Percentiles rank a stretch among this genome's conserved stretches.
Conservation (phyloP, 257 asterid species). For the Misopates orontium region DNA sequence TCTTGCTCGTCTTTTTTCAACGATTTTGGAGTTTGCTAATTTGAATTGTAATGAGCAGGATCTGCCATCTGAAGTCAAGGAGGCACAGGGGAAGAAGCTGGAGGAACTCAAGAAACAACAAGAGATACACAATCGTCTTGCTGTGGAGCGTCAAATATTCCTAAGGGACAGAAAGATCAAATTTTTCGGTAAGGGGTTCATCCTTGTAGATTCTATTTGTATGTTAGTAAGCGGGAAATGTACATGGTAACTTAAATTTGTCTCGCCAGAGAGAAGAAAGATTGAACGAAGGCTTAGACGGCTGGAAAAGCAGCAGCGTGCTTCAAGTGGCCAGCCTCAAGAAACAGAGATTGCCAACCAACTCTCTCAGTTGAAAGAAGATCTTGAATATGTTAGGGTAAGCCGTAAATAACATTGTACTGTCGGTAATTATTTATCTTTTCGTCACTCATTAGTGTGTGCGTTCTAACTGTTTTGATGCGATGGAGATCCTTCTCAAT, state of each 20-base stretch:
- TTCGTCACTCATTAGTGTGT: neutral
- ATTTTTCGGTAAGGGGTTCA: conserved; percentile 64
- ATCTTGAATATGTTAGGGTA: conserved; percentile 95
- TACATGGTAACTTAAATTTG: conserved; percentile 20
- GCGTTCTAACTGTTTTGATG: conserved; percentile 17
- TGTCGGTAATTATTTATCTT: neutral
- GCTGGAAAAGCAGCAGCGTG: conserved; percentile 83
- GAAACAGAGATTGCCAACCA: conserved; percentile 69
- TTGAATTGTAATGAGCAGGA: conserved; percentile 47
- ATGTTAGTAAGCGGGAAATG: neutral
- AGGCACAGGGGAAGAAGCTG: conserved; percentile 75
- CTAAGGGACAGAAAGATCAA: conserved; percentile 71
- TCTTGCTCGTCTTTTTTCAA: neutral
- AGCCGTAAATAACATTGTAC: conserved; percentile 24
- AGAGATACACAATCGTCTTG: conserved; percentile 70
- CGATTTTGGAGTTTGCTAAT: neutral
- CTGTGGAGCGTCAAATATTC: conserved; percentile 72
- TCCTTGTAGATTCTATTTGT: neutral
- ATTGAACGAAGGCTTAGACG: conserved; percentile 78
- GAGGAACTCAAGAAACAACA: conserved; percentile 84
- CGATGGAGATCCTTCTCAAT: neutral
- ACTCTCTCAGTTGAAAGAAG: conserved; percentile 75
- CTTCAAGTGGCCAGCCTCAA: conserved; percentile 59
- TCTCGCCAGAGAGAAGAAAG: conserved; percentile 78
- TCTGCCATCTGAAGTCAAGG: conserved; percentile 68